phyloP scores from a whole-genome alignment of 2,329 filamentous ascomycete species.

The Arthrobotrys sphaeroides region DNA sequence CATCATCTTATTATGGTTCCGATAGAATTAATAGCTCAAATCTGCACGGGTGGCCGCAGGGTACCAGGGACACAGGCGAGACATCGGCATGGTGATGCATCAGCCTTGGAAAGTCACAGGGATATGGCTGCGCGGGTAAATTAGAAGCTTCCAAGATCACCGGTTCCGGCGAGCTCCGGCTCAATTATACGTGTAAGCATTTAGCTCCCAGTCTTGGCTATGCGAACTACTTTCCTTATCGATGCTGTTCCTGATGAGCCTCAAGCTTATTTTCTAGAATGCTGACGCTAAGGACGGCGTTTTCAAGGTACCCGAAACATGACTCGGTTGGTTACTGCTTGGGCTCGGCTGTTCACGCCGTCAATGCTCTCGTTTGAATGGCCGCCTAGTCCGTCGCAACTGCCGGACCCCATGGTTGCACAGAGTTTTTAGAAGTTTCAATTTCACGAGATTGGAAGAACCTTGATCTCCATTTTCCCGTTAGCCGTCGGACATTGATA shows the following conservation, averaged over 20 bases:
- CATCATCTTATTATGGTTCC: not conserved
- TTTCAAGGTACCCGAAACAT: constrained; percentile 6
- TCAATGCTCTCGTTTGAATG: not conserved
- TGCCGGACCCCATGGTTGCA: constrained; percentile 13
- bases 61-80: not conserved
- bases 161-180: not conserved
- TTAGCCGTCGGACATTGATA: not conserved
- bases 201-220: not conserved
- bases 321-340: too few species aligned
- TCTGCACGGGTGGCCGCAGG: constrained; percentile 10
- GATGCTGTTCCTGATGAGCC: not conserved
- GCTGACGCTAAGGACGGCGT: not conserved
- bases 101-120: not conserved
- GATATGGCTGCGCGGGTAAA: not conserved
- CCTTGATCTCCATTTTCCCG: not conserved
- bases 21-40: constrained; percentile 10
- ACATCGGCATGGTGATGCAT: not conserved
- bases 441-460: not conserved
- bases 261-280: not conserved
- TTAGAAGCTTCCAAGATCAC: not conserved
- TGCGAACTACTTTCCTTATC: not conserved
- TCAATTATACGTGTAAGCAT: not conserved
- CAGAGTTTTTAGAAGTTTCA: constrained; percentile 1
- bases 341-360: not conserved
- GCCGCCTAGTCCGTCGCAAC: not conserved